These are phyloP conservation scores for Globisporangium lucens DNA, from an alignment of 352 stramenopile genomes.

Conservation along the genomic window DNA sequence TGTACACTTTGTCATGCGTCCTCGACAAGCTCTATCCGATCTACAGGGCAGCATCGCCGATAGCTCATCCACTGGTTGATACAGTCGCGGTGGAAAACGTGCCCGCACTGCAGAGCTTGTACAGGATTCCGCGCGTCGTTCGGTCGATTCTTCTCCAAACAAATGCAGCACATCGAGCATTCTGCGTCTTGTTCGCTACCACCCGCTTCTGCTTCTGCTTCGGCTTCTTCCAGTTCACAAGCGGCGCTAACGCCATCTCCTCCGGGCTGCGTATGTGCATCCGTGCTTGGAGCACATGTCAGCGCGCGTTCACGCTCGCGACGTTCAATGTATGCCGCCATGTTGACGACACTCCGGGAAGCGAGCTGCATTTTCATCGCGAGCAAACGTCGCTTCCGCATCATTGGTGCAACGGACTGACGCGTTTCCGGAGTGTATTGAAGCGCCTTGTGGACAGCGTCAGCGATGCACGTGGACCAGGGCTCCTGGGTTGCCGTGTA, in stretches of 20 bases:
- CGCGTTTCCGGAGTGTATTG: not conserved
- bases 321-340: slow-evolving; percentile 15
- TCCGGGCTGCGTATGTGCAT: not conserved
- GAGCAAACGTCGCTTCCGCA: slow-evolving; percentile 1
- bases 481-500: not conserved
- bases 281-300: not conserved
- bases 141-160: slow-evolving; percentile 20
- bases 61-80: slow-evolving; percentile 26
- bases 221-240: not conserved
- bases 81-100: slow-evolving; percentile 30
- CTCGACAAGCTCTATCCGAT: slow-evolving; percentile 17
- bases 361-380: slow-evolving; percentile 13
- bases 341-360: slow-evolving; percentile 12
- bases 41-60: slow-evolving; percentile 31
- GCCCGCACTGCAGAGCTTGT: slow-evolving; percentile 26
- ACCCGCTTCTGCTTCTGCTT: not conserved
- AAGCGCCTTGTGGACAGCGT: slow-evolving; percentile 14
- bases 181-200: not conserved
- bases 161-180: slow-evolving; percentile 27
- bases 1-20: not conserved
- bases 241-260: not conserved
- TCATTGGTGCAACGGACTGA: not conserved
- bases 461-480: slow-evolving; percentile 1
- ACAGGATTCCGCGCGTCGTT: not conserved
- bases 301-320: not conserved